These are phyloP conservation scores for Litchi chinensis DNA, from an alignment of 345 rosid species.

Conservation along the genomic window DNA sequence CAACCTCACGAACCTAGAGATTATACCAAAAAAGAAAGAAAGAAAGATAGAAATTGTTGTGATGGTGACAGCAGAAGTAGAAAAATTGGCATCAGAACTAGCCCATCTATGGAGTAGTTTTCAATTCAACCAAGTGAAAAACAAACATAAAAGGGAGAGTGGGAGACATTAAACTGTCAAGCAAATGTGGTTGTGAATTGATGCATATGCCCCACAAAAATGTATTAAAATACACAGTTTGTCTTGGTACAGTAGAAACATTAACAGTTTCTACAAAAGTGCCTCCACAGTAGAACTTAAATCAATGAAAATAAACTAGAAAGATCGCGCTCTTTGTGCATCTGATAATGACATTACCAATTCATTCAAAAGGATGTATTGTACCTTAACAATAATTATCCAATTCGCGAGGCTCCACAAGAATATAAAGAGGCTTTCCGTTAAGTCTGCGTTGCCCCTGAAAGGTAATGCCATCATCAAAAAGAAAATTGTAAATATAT, in stretches of 20 bases:
- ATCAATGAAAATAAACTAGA: neutral
- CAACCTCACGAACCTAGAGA: neutral
- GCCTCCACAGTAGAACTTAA: neutral
- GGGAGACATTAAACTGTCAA: neutral
- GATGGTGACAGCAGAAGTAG: neutral
- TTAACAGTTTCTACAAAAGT: neutral
- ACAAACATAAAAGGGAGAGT: too few relatives aligned
- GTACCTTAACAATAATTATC: conserved; percentile 39
- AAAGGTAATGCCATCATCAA: neutral
- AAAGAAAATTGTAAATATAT: neutral
- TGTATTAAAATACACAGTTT: neutral
- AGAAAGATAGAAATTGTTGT: neutral
- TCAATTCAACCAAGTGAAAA: neutral
- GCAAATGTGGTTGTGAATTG: neutral
- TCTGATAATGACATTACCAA: neutral
- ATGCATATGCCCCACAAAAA: neutral
- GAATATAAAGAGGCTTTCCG: conserved; percentile 74
- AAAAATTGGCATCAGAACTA: neutral
- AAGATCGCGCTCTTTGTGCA: neutral
- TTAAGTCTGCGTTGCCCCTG: conserved; percentile 75
- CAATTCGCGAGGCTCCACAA: conserved; percentile 72
- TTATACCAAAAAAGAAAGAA: too few relatives aligned
- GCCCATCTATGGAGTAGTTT: neutral
- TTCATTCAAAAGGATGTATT: neutral
- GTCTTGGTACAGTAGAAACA: neutral